Conservation (phyloP, 495 filamentous ascomycete genomes). For the Xylaria cubensis region DNA sequence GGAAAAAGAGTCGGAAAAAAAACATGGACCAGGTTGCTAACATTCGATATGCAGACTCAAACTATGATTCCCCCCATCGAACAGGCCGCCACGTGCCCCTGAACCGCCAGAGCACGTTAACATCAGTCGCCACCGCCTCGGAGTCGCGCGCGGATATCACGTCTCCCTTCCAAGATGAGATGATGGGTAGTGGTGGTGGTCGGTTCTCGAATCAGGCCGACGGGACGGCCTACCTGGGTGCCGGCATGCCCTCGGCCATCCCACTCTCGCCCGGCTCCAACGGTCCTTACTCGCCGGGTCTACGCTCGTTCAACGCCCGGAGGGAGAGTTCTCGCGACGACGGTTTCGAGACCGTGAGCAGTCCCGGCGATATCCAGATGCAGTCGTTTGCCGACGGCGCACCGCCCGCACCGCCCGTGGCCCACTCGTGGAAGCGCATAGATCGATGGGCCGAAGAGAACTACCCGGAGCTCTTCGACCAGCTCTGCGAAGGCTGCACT, state of each 20-base stretch:
- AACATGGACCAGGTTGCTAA: slow-evolving; percentile 27
- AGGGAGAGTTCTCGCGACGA: slow-evolving; percentile 62
- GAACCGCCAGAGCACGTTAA: slow-evolving; percentile 71
- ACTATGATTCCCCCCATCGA: slow-evolving; percentile 85
- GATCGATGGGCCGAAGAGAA: slow-evolving; percentile 93
- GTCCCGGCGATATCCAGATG: slow-evolving; percentile 88
- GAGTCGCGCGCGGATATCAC: slow-evolving; percentile 78
- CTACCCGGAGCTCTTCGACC: slow-evolving; percentile 92
- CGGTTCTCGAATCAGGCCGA: slow-evolving; percentile 61
- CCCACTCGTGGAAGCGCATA: slow-evolving; percentile 91
- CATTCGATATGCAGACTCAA: slow-evolving; percentile 69
- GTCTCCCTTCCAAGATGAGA: slow-evolving; percentile 76
- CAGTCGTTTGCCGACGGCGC: slow-evolving; percentile 92
- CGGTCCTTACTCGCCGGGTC: slow-evolving; percentile 86
- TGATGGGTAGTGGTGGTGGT: slow-evolving; percentile 29
- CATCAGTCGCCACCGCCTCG: slow-evolving; percentile 78
- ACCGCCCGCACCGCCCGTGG: slow-evolving; percentile 85
- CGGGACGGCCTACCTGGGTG: slow-evolving; percentile 50
- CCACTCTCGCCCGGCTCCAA: slow-evolving; percentile 67
- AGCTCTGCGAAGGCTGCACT: slow-evolving; percentile 88
- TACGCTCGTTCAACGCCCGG: slow-evolving; percentile 74
- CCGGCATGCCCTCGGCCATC: slow-evolving; percentile 58
- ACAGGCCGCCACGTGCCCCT: slow-evolving; percentile 82
- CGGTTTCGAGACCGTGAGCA: slow-evolving; percentile 68
- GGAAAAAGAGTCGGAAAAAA: not conserved